Base-by-base conservation (phyloP, 73 alveolate species). In the Chromera velia region DNA sequence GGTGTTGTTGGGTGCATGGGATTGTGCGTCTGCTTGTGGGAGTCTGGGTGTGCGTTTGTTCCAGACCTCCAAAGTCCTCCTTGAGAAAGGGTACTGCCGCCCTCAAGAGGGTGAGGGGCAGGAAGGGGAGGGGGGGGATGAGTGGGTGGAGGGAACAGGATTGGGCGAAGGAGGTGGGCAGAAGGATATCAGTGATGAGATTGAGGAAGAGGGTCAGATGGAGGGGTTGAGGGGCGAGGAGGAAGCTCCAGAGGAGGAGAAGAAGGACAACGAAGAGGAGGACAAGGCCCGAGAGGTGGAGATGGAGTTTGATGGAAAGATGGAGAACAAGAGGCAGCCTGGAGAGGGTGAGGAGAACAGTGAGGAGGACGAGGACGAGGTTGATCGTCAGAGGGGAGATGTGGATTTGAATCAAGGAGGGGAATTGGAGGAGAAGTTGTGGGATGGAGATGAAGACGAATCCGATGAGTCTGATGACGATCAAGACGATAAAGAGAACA, bases 81-180 rank as follows among this genome's bases (percentile, higher is more conserved):
- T 7, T 40, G 55, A 40, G 55, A 40, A 40, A 13, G 55, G 55
- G 55, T 40, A 7, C 13, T 40, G 55, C 13, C 4, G 13, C 22
- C 22, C 55, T 13, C 4, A 40, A 13, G 55, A 40, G 55, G 55
- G 4, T 4, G 55, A 40, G 55, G 55, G 55, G 4, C 22, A 4
- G 22, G 19, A 47, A 67, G 84, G 84, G 34, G 84, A 70, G 26
- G 76, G 84, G 9, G 72, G 72, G 31, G 68, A 75, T 7, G 84
- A 77, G 72, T 77, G 74, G 74, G 78, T 65, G 32, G 69, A 72
- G 1, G 84, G 84, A 32, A 77, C 84, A 13, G 84, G 84, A 40
- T 45, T 77, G 84, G 84, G 74, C 7, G 77, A 77, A 31, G 84
- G 84, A 0, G 84, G 68, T 26, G 84, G 84, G 27, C 63, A 67